A percentile compares a stretch with the other conserved stretches of the same genome.
Conservation (phyloP, 768 basidiomycete species). For the Lactarius tabidus region DNA sequence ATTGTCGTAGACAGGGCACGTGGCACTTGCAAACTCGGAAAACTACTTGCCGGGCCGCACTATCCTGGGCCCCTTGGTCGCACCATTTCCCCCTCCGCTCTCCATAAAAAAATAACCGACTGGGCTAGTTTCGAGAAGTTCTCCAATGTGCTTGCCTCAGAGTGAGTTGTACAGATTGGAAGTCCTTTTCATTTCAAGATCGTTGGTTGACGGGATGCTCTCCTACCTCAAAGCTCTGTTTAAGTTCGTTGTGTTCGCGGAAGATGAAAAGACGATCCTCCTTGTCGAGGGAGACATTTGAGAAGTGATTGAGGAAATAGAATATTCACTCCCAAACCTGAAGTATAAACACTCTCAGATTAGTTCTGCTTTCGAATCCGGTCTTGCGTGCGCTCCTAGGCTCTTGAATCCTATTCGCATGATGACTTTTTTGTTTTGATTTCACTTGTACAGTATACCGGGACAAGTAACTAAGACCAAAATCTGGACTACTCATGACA, state of each 20-base stretch:
- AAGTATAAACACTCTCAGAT: constrained; percentile 11
- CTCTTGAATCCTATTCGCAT: constrained; percentile 8
- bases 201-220: neutral
- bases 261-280: constrained; percentile 12
- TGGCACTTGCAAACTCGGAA: constrained; percentile 25
- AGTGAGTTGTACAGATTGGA: constrained; percentile 4
- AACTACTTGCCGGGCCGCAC: too few relatives aligned
- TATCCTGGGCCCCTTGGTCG: too few relatives aligned
- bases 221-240: constrained; percentile 7
- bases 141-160: constrained; percentile 25
- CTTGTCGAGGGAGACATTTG: constrained; percentile 1
- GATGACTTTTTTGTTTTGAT: too few relatives aligned
- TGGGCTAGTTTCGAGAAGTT: constrained; percentile 25
- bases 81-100: too few relatives aligned
- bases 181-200: neutral
- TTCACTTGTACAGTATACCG: too few relatives aligned
- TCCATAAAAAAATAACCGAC: constrained; percentile 12
- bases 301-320: constrained; percentile 13
- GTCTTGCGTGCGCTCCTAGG: neutral
- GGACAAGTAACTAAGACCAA: too few relatives aligned
- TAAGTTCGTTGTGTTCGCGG: constrained; percentile 9
- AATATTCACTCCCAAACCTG: neutral
- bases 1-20: constrained; percentile 25
- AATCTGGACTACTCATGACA: too few relatives aligned
- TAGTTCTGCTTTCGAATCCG: neutral